Evolutionary conservation across 257 asterid genomes (phyloP), one percentile per base, ranked within the genome.

Genomic region (Perilla frutescens): DNA sequence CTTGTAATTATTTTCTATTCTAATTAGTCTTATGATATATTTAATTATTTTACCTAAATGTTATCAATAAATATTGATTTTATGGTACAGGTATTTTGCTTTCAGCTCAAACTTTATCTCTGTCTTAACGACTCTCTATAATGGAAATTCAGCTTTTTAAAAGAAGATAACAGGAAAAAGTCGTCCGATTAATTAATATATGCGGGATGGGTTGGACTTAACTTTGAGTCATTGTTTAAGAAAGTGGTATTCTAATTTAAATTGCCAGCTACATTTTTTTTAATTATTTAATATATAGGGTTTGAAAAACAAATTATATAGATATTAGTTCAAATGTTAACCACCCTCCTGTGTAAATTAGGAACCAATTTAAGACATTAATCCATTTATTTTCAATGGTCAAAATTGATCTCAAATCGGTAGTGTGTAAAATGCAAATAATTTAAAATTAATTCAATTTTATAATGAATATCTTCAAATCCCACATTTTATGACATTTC

Each of bases 31-130:
- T 2, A 34, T 34, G 37, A 54, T 54, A 20, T 54, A 20, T 54
- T 20, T 2, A 10, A 58, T 58, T 58, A 8, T 32, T 29, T 6
- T 36, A 59, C 31, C 6, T 4, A 61, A 39, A 7, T n/a, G 1
- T 37, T 5, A 37, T 37, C n/a, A n/a, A 58, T 32, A n/a, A 36
- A 60, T 36, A 12, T 36, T 0, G 7, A 29, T 57, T 1, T 1
- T 60, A 60, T 60, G 31, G 48, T 12, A 40, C 34, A 40, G 39
- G 39, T 62, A 40, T 40, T 40, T 14, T 41, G 54, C 68, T 62
- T 62, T 15, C 8, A 14, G 36, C 15, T 60, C 31, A 41, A 14
- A n/a, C 14, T 62, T 40, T 36, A 1, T 6, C 48, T 4, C 7
- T 15, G 53, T 14, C 68, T 8, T 43, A 7, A 8, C 39, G 39